Evolutionary conservation across 495 filamentous ascomycete genomes (phyloP).

Genomic region (Penicillium cosmopolitanum): DNA sequence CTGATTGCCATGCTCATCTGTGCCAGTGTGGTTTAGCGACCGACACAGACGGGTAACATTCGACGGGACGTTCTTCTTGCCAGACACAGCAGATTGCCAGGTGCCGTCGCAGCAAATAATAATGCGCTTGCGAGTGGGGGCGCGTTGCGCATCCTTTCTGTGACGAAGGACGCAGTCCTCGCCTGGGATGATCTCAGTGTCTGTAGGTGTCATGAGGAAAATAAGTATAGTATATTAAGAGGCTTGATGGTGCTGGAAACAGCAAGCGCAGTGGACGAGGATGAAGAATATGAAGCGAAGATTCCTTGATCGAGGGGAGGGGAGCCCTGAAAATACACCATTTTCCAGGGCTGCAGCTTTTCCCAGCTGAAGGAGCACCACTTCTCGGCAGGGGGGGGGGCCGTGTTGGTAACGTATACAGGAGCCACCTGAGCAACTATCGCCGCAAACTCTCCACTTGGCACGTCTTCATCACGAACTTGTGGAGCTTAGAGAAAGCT

Average conservation of each 20-base stretch:
- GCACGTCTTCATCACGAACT: slow-evolving; percentile 11
- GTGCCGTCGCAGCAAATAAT: slow-evolving; percentile 29
- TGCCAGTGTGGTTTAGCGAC: slow-evolving; percentile 13
- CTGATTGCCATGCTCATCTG: slow-evolving; percentile 10
- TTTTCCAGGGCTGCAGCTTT: slow-evolving; percentile 4
- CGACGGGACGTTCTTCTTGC: slow-evolving; percentile 22
- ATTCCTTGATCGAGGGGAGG: not conserved
- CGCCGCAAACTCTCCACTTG: slow-evolving; percentile 6
- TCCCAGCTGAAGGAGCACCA: slow-evolving; percentile 5
- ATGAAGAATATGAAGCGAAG: slow-evolving; percentile 9
- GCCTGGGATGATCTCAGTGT: slow-evolving; percentile 5
- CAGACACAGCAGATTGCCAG: slow-evolving; percentile 25
- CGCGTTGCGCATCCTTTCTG: slow-evolving; percentile 1
- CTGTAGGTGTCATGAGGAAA: not conserved
- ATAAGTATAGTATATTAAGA: no score
- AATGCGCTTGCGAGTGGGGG: slow-evolving; percentile 17
- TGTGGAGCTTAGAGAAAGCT: slow-evolving; percentile 7
- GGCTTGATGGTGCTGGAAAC: no score
- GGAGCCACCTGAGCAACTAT: slow-evolving; percentile 5
- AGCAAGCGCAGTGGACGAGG: not conserved
- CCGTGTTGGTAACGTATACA: slow-evolving; percentile 8
- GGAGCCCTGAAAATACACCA: slow-evolving; percentile 4
- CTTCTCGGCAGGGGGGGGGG: not conserved
- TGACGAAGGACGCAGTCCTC: slow-evolving; percentile 12
- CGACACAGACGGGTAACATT: slow-evolving; percentile 26